Base-by-base conservation (phyloP, 768 basidiomycete species). In the Hypholoma sublateritium region DNA sequence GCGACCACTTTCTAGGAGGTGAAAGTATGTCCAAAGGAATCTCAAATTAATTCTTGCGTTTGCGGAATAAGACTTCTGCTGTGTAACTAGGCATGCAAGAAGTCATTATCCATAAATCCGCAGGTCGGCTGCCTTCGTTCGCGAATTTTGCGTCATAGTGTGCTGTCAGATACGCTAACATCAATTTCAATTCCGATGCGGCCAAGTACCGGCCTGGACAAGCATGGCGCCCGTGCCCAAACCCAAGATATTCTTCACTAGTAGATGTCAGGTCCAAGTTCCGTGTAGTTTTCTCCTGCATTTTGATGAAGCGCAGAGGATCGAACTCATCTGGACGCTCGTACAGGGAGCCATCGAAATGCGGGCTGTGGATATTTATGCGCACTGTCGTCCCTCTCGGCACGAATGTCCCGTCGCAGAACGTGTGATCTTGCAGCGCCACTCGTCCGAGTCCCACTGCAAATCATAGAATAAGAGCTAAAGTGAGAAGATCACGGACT, bases 391-490 rank as follows among this genome's bases (percentile, higher is more conserved):
- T 58, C 36, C 66, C 61, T 54, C 45, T n/a, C 4, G 64, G 59
- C 12, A 65, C 17, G 28, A 48, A 50, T 22, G 57, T 62, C 13
- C 66, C 65, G 36, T 65, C 62, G 16, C 53, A 59, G 41, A 58
- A 57, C 1, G 50, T 57, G 44, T 52, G 52, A 39, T 59, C 61
- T 25, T 57, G 55, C 32, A 61, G 43, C 1, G 70, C 71, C 36
- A 63, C 59, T 17, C 77, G 69, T 2, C 19, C 21, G 54, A 76
- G 42, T 0, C 62, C 55, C 6, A 65, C 75, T 65, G 22, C 32
- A 34, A 34, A 47, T 41, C 17, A n/a, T 35, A 4, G 19, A 32
- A 49, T 17, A 8, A 35, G n/a, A 22, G 19, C 8, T 21, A 42
- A 43, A 21, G 7, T 9, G 54, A 9, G 3, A 9, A 11, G 16